Percentiles rank a stretch among this genome's conserved stretches.
phyloP scores from a whole-genome alignment of 1,139 yeast genomes.

The Scheffersomyces titani region DNA sequence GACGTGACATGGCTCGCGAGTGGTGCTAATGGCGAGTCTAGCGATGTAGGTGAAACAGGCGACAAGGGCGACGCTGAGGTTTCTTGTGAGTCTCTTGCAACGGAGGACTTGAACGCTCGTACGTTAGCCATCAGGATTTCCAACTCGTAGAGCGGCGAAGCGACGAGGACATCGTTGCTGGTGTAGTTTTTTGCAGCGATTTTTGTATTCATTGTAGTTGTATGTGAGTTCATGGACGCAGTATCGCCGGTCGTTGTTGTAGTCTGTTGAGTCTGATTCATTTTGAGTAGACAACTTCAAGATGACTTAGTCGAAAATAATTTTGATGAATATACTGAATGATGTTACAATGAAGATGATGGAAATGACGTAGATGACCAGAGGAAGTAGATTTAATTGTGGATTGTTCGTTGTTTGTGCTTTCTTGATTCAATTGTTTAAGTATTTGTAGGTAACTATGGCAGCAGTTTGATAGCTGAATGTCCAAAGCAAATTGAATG shows the following conservation, averaged over 20 bases:
- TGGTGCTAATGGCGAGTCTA: slow-evolving; percentile 1
- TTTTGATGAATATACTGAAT: not conserved
- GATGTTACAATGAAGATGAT: not conserved
- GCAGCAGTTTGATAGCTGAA: not conserved
- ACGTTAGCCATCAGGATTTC: not conserved
- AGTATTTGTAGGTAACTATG: not conserved
- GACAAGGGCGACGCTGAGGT: not conserved
- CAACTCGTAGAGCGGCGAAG: not conserved
- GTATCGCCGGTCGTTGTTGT: not conserved
- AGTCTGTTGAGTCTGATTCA: not conserved
- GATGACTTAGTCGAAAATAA: not conserved
- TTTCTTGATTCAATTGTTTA: too few relatives aligned
- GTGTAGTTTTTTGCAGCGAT: not conserved
- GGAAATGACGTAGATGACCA: not conserved
- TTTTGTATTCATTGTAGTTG: not conserved
- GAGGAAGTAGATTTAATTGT: not conserved
- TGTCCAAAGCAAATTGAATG: too few relatives aligned
- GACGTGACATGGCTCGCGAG: slow-evolving; percentile 1
- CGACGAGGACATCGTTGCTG: not conserved
- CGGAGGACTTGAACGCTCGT: not conserved
- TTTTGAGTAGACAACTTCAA: not conserved
- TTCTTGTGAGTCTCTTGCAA: not conserved
- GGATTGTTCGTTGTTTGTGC: not conserved
- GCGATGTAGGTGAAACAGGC: slow-evolving; percentile 4
- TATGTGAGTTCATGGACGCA: not conserved